Base-by-base conservation (phyloP, 805 yeast species). In the Pichia heedii region DNA sequence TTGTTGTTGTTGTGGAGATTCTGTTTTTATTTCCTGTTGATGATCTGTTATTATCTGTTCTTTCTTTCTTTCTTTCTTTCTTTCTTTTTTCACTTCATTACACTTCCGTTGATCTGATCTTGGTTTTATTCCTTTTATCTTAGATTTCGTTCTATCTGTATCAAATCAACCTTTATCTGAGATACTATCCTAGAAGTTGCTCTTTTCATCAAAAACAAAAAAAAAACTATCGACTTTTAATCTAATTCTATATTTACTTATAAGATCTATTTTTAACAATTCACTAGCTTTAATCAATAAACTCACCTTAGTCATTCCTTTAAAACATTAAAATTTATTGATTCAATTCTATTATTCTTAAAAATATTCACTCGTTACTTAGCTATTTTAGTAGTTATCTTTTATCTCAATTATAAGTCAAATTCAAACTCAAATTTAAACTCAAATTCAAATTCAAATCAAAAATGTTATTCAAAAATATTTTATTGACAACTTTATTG, bases 241-340 rank as follows among this genome's bases (percentile, higher is more conserved):
- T 29, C 13, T 29, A 29, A 29, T 32, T 32, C 10, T 3, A 9
- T 3, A 8, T 13, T 27, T n/a, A 8, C 5, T 5, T 27, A 15
- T 11, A 6, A 11, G 9, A 20, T 21, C 21, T 33, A 13, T 21
- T 22, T 16, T 33, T 33, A 39, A 15, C 15, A 22, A 27, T 37
- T 32, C 18, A 24, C 5, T 26, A 27, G 8, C 34, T 39, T 19
- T 33, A 35, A 36, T 36, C 43, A 43, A 34, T 29, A 46, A 68
- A 55, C 60, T 56, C 57, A 56, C 60, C 53, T 52, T 48, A 56
- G 60, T 56, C 60, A 55, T 51, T 56, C 60, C 52, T 56, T 56
- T 48, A 43, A 43, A 33, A n/a, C n/a, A 12, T 9, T 22, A 27
- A 27, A 33, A 33, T 39, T 43, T 43, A 42, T 39, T 43, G 46